A percentile compares a stretch with the other conserved stretches of the same genome.
Conservation (phyloP, 148 eudicot genomes). For the Cornus controversa region DNA sequence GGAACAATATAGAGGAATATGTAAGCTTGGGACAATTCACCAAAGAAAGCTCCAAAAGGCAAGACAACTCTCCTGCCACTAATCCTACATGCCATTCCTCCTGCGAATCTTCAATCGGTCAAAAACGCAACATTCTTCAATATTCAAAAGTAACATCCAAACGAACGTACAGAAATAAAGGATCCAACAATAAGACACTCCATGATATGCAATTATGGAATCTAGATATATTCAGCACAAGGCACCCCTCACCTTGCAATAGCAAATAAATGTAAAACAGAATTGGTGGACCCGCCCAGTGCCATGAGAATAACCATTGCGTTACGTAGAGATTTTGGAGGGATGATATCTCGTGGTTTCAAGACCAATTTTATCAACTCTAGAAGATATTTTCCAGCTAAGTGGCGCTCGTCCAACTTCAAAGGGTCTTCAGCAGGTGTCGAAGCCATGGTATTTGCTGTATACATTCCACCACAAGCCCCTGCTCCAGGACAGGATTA, state of each 20-base stretch:
- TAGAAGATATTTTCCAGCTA: conserved; percentile 84
- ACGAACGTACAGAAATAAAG: conserved; percentile 86
- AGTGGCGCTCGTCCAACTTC: conserved; percentile 93
- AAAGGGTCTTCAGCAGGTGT: conserved; percentile 98
- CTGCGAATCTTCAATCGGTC: too few relatives aligned
- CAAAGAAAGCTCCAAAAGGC: too few relatives aligned
- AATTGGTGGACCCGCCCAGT: conserved; percentile 97
- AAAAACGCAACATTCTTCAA: too few relatives aligned
- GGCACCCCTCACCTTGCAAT: conserved; percentile 71
- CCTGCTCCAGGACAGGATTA: conserved; percentile 97
- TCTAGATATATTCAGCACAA: conserved; percentile 1
- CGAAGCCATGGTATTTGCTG: conserved; percentile 98
- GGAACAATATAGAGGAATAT: too few relatives aligned
- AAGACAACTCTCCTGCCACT: too few relatives aligned
- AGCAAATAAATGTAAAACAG: conserved; percentile 92
- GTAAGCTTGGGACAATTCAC: too few relatives aligned
- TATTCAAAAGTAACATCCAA: too few relatives aligned
- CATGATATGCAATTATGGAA: neutral
- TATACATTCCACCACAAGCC: conserved; percentile 99
- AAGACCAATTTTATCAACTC: conserved; percentile 88
- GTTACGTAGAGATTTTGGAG: conserved; percentile 76
- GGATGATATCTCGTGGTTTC: conserved; percentile 91
- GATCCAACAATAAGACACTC: conserved; percentile 14
- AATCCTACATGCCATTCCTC: too few relatives aligned
- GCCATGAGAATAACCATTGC: conserved; percentile 98